phyloP scores from a whole-genome alignment of 2,329 filamentous ascomycete genomes.

The Ophiosphaerella herpotricha region DNA sequence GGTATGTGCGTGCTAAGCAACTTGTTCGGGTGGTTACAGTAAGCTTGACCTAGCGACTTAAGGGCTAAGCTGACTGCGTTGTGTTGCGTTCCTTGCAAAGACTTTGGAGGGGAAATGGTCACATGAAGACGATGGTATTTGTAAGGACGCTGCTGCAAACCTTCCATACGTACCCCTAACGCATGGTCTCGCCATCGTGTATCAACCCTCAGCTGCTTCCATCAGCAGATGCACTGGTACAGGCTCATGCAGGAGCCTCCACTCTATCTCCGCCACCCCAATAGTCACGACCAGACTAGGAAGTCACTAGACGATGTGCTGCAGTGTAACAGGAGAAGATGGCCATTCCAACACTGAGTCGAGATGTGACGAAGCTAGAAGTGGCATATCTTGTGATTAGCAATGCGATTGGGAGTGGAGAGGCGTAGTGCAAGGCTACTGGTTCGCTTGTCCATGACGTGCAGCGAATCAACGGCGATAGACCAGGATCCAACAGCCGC shows the following conservation, averaged over 20 bases:
- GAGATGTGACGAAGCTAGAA: conserved; percentile 12
- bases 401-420: conserved; percentile 30
- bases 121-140: conserved; percentile 4
- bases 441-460: conserved; percentile 29
- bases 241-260: conserved; percentile 25
- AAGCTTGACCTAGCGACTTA: conserved; percentile 24
- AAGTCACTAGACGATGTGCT: conserved; percentile 7
- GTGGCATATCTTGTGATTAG: conserved; percentile 23
- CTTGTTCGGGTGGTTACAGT: conserved; percentile 21
- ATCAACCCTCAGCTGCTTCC: conserved; percentile 25
- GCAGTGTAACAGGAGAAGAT: conserved; percentile 15
- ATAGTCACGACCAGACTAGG: conserved; percentile 20
- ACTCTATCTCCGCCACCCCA: conserved; percentile 16
- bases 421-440: conserved; percentile 27
- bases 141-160: conserved; percentile 5
- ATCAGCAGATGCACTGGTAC: conserved; percentile 29
- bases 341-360: conserved; percentile 10
- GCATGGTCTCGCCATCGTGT: conserved; percentile 4
- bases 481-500: conserved; percentile 14
- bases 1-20: conserved; percentile 12
- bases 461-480: conserved; percentile 32
- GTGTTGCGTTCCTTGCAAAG: neutral
- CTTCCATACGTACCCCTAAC: conserved; percentile 1
- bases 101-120: neutral
- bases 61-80: conserved; percentile 11